Percentiles rank a stretch among this genome's conserved stretches.
phyloP scores from a whole-genome alignment of 345 rosid species.

The Gossypium mustelinum region DNA sequence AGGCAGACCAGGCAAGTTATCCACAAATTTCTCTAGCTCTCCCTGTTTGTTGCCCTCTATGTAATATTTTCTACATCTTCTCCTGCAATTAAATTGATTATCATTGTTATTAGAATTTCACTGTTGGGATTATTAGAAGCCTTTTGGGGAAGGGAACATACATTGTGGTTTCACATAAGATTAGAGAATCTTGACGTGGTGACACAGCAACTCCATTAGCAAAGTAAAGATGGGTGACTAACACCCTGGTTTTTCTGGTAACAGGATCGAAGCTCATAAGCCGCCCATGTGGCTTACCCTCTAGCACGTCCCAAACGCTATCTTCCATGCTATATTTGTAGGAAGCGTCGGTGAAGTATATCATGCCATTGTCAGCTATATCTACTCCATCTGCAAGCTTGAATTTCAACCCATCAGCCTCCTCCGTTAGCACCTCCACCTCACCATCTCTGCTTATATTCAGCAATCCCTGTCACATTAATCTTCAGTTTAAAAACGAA shows the following conservation, averaged over 20 bases:
- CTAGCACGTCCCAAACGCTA: slow-evolving; percentile 33
- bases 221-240: slow-evolving; percentile 50
- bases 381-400: slow-evolving; percentile 58
- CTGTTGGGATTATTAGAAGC: not conserved
- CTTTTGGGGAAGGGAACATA: slow-evolving; percentile 17
- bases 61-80: slow-evolving; percentile 59
- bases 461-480: slow-evolving; percentile 52
- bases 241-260: slow-evolving; percentile 42
- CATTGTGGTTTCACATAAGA: slow-evolving; percentile 65
- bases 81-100: slow-evolving; percentile 32
- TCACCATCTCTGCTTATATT: slow-evolving; percentile 42
- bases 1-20: slow-evolving; percentile 53
- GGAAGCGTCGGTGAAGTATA: slow-evolving; percentile 84
- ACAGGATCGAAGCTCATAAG: slow-evolving; percentile 52
- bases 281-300: slow-evolving; percentile 69
- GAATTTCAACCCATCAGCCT: slow-evolving; percentile 58
- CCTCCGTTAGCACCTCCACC: slow-evolving; percentile 47
- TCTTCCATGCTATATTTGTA: slow-evolving; percentile 32
- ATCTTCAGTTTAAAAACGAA: no score
- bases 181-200: slow-evolving; percentile 44
- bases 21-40: slow-evolving; percentile 40
- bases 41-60: slow-evolving; percentile 46
- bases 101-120: not conserved
- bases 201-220: slow-evolving; percentile 67
- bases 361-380: slow-evolving; percentile 61